phyloP scores from a whole-genome alignment of 2,329 filamentous ascomycete genomes.

The Dactylella cylindrospora region DNA sequence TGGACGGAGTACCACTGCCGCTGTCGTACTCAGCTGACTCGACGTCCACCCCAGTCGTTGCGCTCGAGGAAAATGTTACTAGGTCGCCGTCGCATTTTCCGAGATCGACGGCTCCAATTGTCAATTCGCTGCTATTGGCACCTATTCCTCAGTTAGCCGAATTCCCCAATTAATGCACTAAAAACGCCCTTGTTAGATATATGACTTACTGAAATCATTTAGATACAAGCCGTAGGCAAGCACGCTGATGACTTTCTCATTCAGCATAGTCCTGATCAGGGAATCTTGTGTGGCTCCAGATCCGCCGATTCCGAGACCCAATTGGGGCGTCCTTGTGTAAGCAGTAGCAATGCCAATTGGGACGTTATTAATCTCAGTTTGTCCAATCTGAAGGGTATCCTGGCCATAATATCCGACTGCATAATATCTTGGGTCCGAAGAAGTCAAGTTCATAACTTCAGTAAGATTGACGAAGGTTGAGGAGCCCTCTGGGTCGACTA shows the following conservation, averaged over 20 bases:
- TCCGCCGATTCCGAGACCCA: conserved; percentile 35
- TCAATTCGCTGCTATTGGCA: conserved; percentile 42
- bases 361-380: conserved; percentile 42
- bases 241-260: conserved; percentile 32
- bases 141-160: conserved; percentile 2
- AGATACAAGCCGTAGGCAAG: conserved; percentile 41
- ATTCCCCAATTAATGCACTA: neutral
- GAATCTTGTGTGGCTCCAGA: conserved; percentile 31
- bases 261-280: conserved; percentile 27
- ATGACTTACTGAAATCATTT: conserved; percentile 35
- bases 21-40: conserved; percentile 25
- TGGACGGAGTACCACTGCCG: conserved; percentile 3
- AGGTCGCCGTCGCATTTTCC: conserved; percentile 36
- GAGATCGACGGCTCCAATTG: conserved; percentile 40
- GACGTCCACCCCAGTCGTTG: conserved; percentile 22
- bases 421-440: conserved; percentile 30
- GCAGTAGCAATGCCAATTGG: conserved; percentile 36
- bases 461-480: conserved; percentile 33
- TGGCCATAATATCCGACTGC: conserved; percentile 39
- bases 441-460: conserved; percentile 19
- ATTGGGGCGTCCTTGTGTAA: conserved; percentile 31
- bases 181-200: conserved; percentile 17
- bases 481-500: conserved; percentile 20
- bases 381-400: conserved; percentile 38
- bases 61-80: conserved; percentile 29